Base-by-base conservation (phyloP, 2,329 filamentous ascomycete species). In the Colletotrichum filicis region DNA sequence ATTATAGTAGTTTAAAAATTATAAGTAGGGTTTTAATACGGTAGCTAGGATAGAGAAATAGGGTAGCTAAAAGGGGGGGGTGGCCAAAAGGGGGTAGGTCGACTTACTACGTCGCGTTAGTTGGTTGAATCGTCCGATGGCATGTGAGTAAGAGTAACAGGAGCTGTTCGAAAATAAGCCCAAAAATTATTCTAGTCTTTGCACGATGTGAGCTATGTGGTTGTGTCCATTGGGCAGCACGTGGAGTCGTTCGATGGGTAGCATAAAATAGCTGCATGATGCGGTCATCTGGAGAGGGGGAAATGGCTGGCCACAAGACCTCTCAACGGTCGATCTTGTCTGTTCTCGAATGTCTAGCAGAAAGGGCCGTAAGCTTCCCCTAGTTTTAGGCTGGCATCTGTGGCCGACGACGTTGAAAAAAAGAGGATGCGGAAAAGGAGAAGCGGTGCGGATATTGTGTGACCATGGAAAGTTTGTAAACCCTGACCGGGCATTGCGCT, bases 261-360 rank as follows among this genome's bases (percentile, higher is more conserved):
- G 30, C 61, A 70, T 60, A 52, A 55, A 49, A 22, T 22, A 22
- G 32, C 66, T 73, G 66, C 71, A 73, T 73, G 71, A 73, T 73
- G 71, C 66, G 60, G 71, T 73, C 71, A 73, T 73, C 56, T 73
- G 66, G 35, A 52, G 66, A 49, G 66, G 55, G 66, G 55, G 60
- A 30, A 49, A 65, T 59, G 42, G 60, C 11, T 56, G 55, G 66
- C 71, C 66, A 70, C 71, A 37, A 19, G 71, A 73, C 66, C 52
- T 65, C 49, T 30, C 14, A 30, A n/a, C 22, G 56, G 66, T 56
- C 55, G 66, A 70, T 65, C 52, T 35, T 26, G 61, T 59, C 55
- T 42, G 12, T 28, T 30, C 46, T 58, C 9, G 55, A 49, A 49
- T 49, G 19, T 49, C 32, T 59, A 52, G 26, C 28, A 63, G n/a